phyloP scores from a whole-genome alignment of 2,329 filamentous ascomycete genomes.

The Colletotrichum musae region DNA sequence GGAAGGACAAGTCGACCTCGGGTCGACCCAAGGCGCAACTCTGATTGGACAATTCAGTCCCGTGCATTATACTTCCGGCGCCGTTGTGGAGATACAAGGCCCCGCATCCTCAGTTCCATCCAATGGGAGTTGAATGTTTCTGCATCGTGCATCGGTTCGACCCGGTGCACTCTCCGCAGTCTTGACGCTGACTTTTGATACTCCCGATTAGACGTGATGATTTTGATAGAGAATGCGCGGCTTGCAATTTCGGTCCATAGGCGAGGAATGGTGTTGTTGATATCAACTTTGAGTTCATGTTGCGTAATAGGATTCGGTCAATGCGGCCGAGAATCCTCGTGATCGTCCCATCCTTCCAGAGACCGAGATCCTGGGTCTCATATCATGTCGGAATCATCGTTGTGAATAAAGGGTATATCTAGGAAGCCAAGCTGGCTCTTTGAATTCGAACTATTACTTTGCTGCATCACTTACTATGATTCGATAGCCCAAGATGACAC shows the following conservation, averaged over 20 bases:
- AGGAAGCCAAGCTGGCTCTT: not conserved
- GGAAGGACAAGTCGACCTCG: not conserved
- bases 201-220: not conserved
- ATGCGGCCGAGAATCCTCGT: not conserved
- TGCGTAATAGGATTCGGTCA: not conserved
- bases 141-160: not conserved
- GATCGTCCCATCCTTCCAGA: too few relatives aligned
- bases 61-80: not conserved
- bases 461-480: too few relatives aligned
- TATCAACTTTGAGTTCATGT: not conserved
- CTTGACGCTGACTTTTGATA: not conserved
- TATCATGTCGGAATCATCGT: too few relatives aligned
- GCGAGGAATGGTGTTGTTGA: not conserved
- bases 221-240: not conserved
- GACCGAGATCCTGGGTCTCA: too few relatives aligned
- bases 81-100: not conserved
- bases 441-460: not conserved
- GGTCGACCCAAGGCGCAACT: not conserved
- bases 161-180: not conserved
- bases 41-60: not conserved
- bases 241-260: not conserved
- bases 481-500: not conserved
- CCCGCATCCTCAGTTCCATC: not conserved
- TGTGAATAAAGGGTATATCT: not conserved
- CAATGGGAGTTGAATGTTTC: not conserved